phyloP scores from a whole-genome alignment of 148 eudicot genomes.

The Silene latifolia region DNA sequence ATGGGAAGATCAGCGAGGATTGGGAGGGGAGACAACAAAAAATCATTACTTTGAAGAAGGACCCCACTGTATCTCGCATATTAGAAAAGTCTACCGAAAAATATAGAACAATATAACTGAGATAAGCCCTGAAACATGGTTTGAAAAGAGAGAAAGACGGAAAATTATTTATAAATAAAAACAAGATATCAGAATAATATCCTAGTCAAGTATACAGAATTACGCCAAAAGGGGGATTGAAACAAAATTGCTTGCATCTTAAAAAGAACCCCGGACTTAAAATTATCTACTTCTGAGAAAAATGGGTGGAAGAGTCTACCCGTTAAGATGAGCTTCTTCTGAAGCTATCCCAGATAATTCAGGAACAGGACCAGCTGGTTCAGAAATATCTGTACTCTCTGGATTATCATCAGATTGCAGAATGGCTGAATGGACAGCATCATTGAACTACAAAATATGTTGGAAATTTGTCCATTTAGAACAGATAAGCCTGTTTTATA shows the following conservation, averaged over 20 bases:
- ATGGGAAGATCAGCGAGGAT: too few relatives aligned
- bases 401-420: constrained; percentile 19
- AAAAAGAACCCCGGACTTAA: background rate
- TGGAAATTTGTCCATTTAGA: background rate
- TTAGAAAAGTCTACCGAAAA: background rate
- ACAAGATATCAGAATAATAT: background rate
- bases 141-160: background rate
- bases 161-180: too few relatives aligned
- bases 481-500: background rate
- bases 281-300: background rate
- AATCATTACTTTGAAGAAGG: background rate
- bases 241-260: background rate
- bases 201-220: background rate
- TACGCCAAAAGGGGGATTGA: background rate
- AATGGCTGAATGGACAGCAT: constrained; percentile 10
- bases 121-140: background rate
- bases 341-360: constrained; percentile 19
- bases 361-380: constrained; percentile 28
- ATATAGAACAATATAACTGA: background rate
- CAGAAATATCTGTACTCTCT: constrained; percentile 23
- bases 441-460: constrained; percentile 21
- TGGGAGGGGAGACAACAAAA: too few relatives aligned
- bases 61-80: background rate
- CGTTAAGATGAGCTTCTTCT: constrained; percentile 31
- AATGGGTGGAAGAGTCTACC: constrained; percentile 4